A percentile compares a stretch with the other conserved stretches of the same genome.
Conservation (phyloP, 2,329 filamentous ascomycete genomes). For the Xylariaceae sp. region DNA sequence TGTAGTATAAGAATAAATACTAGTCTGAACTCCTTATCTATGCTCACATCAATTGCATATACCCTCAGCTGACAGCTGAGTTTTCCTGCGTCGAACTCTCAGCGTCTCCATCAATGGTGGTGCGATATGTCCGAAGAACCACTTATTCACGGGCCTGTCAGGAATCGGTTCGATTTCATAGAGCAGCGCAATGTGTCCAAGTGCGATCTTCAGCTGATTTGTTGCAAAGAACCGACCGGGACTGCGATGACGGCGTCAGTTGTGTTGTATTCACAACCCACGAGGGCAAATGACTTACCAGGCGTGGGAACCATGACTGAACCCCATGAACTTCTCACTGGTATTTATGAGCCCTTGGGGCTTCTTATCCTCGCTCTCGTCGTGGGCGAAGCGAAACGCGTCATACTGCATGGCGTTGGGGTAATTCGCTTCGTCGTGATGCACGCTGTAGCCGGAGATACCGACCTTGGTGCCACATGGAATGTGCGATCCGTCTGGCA, state of each 20-base stretch:
- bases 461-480: slow-evolving; percentile 34
- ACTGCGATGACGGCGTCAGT: slow-evolving; percentile 15
- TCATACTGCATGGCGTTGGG: slow-evolving; percentile 31
- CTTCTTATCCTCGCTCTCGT: slow-evolving; percentile 8
- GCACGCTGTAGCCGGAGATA: slow-evolving; percentile 32
- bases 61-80: background rate
- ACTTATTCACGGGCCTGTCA: slow-evolving; percentile 22
- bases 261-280: background rate
- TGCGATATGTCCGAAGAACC: slow-evolving; percentile 30
- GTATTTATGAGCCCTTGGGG: slow-evolving; percentile 28
- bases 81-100: slow-evolving; percentile 19
- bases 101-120: slow-evolving; percentile 23
- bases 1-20: too few species aligned
- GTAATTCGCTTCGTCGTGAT: slow-evolving; percentile 32
- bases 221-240: slow-evolving; percentile 38
- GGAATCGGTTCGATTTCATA: slow-evolving; percentile 34
- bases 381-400: slow-evolving; percentile 35
- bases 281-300: slow-evolving; percentile 24
- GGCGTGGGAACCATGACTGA: slow-evolving; percentile 35
- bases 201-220: slow-evolving; percentile 35
- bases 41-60: too few species aligned
- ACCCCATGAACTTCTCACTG: slow-evolving; percentile 32
- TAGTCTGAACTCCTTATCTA: too few species aligned
- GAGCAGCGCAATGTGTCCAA: slow-evolving; percentile 31
- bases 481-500: slow-evolving; percentile 33